phyloP scores from a whole-genome alignment of 139 green algal genomes.

The Eudorina sp. region DNA sequence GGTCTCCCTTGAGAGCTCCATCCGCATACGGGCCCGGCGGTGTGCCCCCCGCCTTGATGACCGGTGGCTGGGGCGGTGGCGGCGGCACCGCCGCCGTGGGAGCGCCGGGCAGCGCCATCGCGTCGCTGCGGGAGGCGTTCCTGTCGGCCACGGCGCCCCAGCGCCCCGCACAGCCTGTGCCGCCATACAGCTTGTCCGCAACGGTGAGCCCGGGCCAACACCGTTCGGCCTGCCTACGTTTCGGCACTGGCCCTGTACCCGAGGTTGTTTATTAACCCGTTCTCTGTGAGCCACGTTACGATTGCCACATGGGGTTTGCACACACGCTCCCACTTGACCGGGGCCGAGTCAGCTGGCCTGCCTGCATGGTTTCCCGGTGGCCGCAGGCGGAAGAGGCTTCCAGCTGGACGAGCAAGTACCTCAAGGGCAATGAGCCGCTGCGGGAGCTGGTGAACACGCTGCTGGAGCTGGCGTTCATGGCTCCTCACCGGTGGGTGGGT shows the following conservation, averaged over 20 bases:
- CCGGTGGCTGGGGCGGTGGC: background rate
- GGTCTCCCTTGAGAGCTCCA: background rate
- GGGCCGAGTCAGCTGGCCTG: no score
- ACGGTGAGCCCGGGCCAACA: slow-evolving; percentile 5
- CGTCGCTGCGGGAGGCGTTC: slow-evolving; percentile 41
- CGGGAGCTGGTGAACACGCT: slow-evolving; percentile 64
- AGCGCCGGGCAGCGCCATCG: background rate
- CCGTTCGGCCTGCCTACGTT: no score
- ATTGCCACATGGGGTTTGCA: no score
- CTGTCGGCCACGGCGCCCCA: slow-evolving; percentile 29
- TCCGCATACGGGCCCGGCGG: background rate
- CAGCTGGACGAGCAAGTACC: slow-evolving; percentile 69
- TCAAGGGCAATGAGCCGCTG: slow-evolving; percentile 58
- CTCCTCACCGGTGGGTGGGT: slow-evolving; percentile 51
- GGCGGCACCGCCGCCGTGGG: background rate
- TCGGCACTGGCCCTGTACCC: no score
- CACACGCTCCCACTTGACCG: no score
- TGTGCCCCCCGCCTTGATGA: background rate
- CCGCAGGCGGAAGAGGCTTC: background rate
- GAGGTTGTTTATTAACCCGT: no score
- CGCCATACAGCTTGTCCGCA: slow-evolving; percentile 12
- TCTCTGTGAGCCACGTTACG: no score
- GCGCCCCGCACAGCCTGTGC: slow-evolving; percentile 13
- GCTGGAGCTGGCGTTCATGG: slow-evolving; percentile 68
- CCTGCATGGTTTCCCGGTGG: no score